Evolutionary conservation across 192 early-diverging fungal species (phyloP).

Genomic region (Entomortierella chlamydospora): DNA sequence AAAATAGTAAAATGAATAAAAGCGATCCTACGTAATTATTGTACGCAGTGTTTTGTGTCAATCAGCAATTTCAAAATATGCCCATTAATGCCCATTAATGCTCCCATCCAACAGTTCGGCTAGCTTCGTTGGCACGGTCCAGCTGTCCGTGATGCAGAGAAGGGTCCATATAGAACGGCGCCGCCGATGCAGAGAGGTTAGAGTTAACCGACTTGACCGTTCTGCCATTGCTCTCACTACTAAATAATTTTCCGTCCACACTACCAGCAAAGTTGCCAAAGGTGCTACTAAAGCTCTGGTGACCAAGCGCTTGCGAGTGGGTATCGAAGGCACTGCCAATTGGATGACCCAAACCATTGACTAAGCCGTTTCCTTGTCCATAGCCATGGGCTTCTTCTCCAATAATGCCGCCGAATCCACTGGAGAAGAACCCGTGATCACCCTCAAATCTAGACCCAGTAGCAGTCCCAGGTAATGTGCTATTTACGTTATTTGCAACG

Average conservation of each 20-base stretch:
- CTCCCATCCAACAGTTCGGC: slow-evolving; percentile 21
- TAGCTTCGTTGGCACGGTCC: slow-evolving; percentile 10
- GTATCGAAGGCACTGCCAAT: neutral
- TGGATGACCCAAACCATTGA: neutral
- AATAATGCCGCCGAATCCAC: slow-evolving; percentile 50
- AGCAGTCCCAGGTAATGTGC: slow-evolving; percentile 1
- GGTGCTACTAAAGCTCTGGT: neutral
- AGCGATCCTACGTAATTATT: too few relatives aligned
- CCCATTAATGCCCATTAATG: neutral
- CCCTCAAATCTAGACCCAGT: slow-evolving; percentile 31
- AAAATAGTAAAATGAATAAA: neutral
- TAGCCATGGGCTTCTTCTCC: slow-evolving; percentile 31
- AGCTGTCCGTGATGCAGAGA: slow-evolving; percentile 4
- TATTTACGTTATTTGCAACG: neutral
- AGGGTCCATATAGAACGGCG: slow-evolving; percentile 27
- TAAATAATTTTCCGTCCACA: neutral
- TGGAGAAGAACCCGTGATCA: slow-evolving; percentile 37
- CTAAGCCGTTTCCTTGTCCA: slow-evolving; percentile 3
- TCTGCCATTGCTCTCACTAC: neutral
- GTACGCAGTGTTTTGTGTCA: too few relatives aligned
- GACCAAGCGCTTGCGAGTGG: neutral
- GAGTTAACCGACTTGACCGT: neutral
- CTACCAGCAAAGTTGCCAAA: slow-evolving; percentile 8
- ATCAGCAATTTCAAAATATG: too few relatives aligned
- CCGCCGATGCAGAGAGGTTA: slow-evolving; percentile 10